A percentile compares a stretch with the other conserved stretches of the same genome.
These are phyloP conservation scores for Discostella pseudostelligera DNA, from an alignment of 108 stramenopile genomes.

Conservation along the genomic window DNA sequence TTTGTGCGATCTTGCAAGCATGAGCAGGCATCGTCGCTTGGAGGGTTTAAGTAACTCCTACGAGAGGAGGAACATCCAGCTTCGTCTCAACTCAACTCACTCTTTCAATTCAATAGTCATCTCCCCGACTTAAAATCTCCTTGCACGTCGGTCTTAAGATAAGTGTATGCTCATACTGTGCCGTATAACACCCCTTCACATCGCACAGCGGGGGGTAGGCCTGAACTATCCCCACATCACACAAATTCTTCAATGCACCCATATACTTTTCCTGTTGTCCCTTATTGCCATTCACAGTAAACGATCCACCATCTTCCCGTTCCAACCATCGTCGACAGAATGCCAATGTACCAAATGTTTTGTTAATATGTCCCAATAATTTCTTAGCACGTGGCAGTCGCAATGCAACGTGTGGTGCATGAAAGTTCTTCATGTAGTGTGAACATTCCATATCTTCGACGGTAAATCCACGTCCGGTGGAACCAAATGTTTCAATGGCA, in stretches of 20 bases:
- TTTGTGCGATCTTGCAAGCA: too few relatives aligned
- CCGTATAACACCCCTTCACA: conserved; percentile 93
- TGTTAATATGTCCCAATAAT: conserved; percentile 96
- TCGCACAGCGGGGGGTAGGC: conserved; percentile 97
- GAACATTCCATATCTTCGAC: conserved; percentile 98
- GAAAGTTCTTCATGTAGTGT: conserved; percentile 98
- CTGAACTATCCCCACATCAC: conserved; percentile 94
- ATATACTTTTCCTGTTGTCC: conserved; percentile 97
- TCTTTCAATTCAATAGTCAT: conserved; percentile 84
- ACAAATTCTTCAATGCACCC: conserved; percentile 96
- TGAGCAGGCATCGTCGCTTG: too few relatives aligned
- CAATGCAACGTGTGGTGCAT: conserved; percentile 95
- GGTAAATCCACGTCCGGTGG: conserved; percentile 95
- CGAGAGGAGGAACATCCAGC: too few relatives aligned
- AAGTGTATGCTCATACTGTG: conserved; percentile 99
- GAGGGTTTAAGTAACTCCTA: too few relatives aligned
- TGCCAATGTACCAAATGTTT: conserved; percentile 98
- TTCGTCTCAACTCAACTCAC: not conserved
- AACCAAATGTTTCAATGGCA: conserved; percentile 99
- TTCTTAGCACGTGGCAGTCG: conserved; percentile 89
- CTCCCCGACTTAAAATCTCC: conserved; percentile 97
- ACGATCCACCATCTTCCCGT: conserved; percentile 92
- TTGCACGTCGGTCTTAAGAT: conserved; percentile 95
- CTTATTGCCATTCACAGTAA: conserved; percentile 74
- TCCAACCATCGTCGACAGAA: conserved; percentile 99